phyloP scores from a whole-genome alignment of 1,284 basidiomycete species.

The Vanrija sp. region DNA sequence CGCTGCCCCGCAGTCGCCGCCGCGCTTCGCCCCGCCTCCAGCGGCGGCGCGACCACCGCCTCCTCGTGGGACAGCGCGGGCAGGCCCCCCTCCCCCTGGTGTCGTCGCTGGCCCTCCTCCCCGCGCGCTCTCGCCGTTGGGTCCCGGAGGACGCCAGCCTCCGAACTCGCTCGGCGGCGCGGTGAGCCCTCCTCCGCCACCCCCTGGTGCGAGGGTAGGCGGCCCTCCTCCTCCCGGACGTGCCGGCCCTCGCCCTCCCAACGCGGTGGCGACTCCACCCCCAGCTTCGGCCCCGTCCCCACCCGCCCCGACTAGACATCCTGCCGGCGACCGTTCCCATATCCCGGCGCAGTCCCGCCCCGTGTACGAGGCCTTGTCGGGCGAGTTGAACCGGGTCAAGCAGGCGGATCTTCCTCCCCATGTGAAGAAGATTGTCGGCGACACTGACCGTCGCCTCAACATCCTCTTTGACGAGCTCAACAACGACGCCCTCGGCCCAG shows the following conservation, averaged over 20 bases:
- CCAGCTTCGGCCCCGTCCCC: slow-evolving; percentile 18
- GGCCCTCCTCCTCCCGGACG: slow-evolving; percentile 32
- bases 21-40: slow-evolving; percentile 31
- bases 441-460: slow-evolving; percentile 82
- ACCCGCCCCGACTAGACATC: slow-evolving; percentile 56
- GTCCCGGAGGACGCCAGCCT: slow-evolving; percentile 19
- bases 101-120: slow-evolving; percentile 54
- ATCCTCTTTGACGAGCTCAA: slow-evolving; percentile 86
- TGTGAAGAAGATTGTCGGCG: slow-evolving; percentile 80
- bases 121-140: slow-evolving; percentile 47
- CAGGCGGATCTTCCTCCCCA: slow-evolving; percentile 58
- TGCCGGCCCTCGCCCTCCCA: slow-evolving; percentile 16
- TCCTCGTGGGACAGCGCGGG: slow-evolving; percentile 22
- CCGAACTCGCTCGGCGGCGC: slow-evolving; percentile 12
- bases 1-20: slow-evolving; percentile 8
- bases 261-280: slow-evolving; percentile 5
- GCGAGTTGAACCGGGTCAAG: slow-evolving; percentile 63
- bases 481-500: slow-evolving; percentile 75
- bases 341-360: slow-evolving; percentile 70
- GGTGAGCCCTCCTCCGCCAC: slow-evolving; percentile 14
- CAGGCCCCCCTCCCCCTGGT: slow-evolving; percentile 50
- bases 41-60: slow-evolving; percentile 28
- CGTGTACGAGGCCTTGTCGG: slow-evolving; percentile 64
- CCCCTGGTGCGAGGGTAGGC: slow-evolving; percentile 11
- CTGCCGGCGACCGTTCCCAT: slow-evolving; percentile 83